Conservation (phyloP, 441 rosid genomes). For the Kokia cookei region DNA sequence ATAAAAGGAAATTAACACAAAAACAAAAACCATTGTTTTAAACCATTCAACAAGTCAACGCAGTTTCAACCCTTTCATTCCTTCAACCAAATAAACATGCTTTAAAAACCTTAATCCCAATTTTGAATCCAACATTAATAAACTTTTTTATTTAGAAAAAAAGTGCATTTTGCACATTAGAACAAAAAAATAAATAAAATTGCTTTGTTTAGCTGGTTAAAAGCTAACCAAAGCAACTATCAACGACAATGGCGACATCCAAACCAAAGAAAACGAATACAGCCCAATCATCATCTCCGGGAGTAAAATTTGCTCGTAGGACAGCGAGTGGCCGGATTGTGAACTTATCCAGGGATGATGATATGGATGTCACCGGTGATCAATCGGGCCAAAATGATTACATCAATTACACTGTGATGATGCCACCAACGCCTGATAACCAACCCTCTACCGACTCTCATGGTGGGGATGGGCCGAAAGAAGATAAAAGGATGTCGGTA, state of each 20-base stretch:
- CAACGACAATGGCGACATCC: constrained; percentile 34
- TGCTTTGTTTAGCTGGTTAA: background rate
- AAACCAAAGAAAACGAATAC: constrained; percentile 39
- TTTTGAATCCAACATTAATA: background rate
- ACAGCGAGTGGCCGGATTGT: constrained; percentile 71
- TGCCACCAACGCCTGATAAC: constrained; percentile 96
- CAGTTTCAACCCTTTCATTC: background rate
- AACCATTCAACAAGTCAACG: constrained; percentile 10
- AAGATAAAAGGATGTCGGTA: constrained; percentile 60
- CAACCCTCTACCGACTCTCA: constrained; percentile 45
- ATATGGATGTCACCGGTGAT: constrained; percentile 63
- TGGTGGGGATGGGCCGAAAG: constrained; percentile 23
- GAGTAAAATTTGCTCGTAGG: constrained; percentile 55
- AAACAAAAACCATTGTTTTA: constrained; percentile 5
- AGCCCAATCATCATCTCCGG: constrained; percentile 60
- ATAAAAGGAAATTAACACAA: background rate
- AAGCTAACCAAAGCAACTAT: background rate
- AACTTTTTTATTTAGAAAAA: background rate
- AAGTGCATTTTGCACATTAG: background rate
- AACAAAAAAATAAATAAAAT: background rate
- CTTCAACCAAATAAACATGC: constrained; percentile 6
- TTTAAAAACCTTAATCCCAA: background rate
- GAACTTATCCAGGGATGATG: constrained; percentile 76
- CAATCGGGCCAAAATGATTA: constrained; percentile 62
- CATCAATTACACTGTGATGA: constrained; percentile 75